Evolutionary conservation across 768 basidiomycete species (phyloP), one percentile per base, ranked within the genome.

Genomic region (Panellus pusillus): DNA sequence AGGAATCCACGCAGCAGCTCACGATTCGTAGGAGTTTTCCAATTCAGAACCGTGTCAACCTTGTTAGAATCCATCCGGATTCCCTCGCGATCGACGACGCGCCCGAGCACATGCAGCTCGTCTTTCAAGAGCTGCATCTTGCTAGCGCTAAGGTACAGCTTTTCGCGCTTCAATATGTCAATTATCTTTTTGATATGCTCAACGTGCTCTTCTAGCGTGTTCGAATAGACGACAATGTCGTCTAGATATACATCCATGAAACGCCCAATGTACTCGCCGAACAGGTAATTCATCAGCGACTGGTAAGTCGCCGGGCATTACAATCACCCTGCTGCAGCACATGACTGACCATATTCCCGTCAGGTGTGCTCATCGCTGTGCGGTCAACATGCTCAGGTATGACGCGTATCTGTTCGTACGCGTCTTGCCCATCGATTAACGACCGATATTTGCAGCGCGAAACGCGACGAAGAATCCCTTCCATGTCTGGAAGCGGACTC

Each of bases 191-290:
- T 18, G 2, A 73, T 57, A 51, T 73, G 57, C 9, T 50, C 6
- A 1, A 55, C 31, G 35, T 74, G 47, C 11, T 38, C 47, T n/a
- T 17, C 37, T 3, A 49, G 37, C 3, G 47, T 38, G 18, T 49
- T 17, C 0, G 71, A 76, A 58, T 65, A 74, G 24, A 75, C 68
- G 18, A 74, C 55, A 13, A 75, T 71, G 39, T 74, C 68, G 50
- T 75, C 69, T 0, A 74, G 57, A 53, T 74, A 74, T 7, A 73
- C 66, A 41, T 73, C 66, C 44, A 70, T 64, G 46, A 71, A 65
- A 0, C 49, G 40, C 0, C 72, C 72, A 13, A 76, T 63, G 40
- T 17, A 54, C 0, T 47, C 45, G 1, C 51, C 44, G 32, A 61
- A 61, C 3, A 74, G 63, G 28, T 72, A 60, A 29, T 72, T 72